phyloP scores from a whole-genome alignment of 768 basidiomycete species.

The Leucocoprinus leucothites region DNA sequence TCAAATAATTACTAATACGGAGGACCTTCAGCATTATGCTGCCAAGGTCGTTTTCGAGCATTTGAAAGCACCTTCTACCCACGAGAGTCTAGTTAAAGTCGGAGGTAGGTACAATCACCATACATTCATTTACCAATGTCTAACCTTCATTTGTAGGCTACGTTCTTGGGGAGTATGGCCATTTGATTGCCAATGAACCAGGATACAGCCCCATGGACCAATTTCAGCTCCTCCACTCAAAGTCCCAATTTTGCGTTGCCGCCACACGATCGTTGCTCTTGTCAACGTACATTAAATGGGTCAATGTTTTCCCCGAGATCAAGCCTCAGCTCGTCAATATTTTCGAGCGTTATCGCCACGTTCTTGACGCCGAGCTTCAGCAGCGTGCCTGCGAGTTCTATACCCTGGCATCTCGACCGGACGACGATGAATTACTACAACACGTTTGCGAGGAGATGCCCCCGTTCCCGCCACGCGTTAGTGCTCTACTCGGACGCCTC shows the following conservation, averaged over 20 bases:
- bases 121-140: background rate
- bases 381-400: slow-evolving; percentile 99
- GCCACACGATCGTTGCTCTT: slow-evolving; percentile 89
- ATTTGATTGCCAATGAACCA: slow-evolving; percentile 92
- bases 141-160: slow-evolving; percentile 56
- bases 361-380: slow-evolving; percentile 94
- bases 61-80: slow-evolving; percentile 78
- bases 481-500: slow-evolving; percentile 81
- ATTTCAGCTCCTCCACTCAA: slow-evolving; percentile 88
- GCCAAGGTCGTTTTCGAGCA: slow-evolving; percentile 90
- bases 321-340: slow-evolving; percentile 90
- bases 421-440: slow-evolving; percentile 90
- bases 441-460: slow-evolving; percentile 99
- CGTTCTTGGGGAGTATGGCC: slow-evolving; percentile 96
- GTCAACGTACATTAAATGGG: slow-evolving; percentile 99
- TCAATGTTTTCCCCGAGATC: slow-evolving; percentile 99
- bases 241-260: slow-evolving; percentile 92
- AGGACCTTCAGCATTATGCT: slow-evolving; percentile 95
- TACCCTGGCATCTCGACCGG: slow-evolving; percentile 76
- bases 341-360: slow-evolving; percentile 96
- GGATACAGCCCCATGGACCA: slow-evolving; percentile 95
- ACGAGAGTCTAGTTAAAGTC: slow-evolving; percentile 94
- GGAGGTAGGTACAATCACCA: slow-evolving; percentile 61
- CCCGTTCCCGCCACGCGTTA: slow-evolving; percentile 94
- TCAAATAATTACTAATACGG: slow-evolving; percentile 98